These are phyloP conservation scores for Cryphonectria parasitica DNA, from an alignment of 2,329 filamentous ascomycete species.

Conservation along the genomic window DNA sequence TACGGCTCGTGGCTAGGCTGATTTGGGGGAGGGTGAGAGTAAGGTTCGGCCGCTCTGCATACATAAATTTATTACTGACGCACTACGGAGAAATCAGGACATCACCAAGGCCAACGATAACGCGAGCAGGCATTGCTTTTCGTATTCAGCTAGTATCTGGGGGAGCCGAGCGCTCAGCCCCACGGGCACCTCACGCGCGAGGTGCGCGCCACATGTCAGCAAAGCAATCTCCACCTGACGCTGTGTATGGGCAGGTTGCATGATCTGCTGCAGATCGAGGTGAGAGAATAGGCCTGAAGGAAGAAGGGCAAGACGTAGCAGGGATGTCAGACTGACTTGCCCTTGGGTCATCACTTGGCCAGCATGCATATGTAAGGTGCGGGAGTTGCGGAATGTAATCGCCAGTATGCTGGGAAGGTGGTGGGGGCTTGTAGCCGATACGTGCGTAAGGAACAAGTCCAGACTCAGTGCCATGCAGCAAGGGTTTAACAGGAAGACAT, in stretches of 20 bases:
- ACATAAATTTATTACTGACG: not conserved
- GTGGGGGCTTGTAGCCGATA: not conserved
- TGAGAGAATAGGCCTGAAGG: not conserved
- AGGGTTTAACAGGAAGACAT: not conserved
- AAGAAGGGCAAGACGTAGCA: not conserved
- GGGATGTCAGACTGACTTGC: not conserved
- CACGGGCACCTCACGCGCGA: not conserved
- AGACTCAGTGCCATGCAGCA: not conserved
- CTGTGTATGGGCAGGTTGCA: no score
- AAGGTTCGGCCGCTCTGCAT: not conserved
- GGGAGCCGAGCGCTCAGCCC: not conserved
- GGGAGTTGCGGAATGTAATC: not conserved
- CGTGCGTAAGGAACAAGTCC: not conserved
- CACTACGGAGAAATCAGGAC: not conserved
- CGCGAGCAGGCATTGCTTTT: not conserved
- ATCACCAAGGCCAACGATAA: not conserved
- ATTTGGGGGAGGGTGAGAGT: no score
- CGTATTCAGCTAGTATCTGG: constrained; percentile 5
- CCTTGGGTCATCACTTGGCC: not conserved
- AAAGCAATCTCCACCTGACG: not conserved
- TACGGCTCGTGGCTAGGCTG: not conserved
- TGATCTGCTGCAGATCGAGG: not conserved
- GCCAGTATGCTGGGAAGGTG: not conserved
- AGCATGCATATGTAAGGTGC: not conserved
- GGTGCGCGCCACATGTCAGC: constrained; percentile 8